A percentile compares a stretch with the other conserved stretches of the same genome.
Conservation (phyloP, 192 early-diverging fungal genomes). For the Rhizoclosmatium globosum region DNA sequence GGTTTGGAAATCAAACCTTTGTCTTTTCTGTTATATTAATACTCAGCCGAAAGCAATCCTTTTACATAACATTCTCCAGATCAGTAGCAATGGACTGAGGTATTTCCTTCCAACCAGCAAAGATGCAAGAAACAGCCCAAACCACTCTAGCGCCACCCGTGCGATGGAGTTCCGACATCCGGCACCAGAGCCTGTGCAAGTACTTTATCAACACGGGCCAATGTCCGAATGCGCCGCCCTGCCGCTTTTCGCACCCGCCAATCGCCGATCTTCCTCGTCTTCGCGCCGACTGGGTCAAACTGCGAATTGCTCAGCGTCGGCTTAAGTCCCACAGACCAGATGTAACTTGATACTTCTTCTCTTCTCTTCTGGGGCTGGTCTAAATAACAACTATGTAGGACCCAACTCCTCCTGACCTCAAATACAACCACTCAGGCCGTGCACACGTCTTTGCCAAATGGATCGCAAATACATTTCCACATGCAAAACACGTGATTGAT, state of each 20-base stretch:
- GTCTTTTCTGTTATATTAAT: too few relatives aligned
- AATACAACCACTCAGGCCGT: constrained; percentile 57
- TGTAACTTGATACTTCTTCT: background rate
- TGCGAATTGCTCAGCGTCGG: background rate
- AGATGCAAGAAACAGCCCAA: too few relatives aligned
- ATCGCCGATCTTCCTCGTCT: constrained; percentile 33
- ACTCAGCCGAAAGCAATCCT: too few relatives aligned
- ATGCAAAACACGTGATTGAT: constrained; percentile 47
- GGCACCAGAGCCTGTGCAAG: constrained; percentile 28
- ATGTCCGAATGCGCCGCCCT: constrained; percentile 24
- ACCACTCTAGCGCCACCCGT: background rate
- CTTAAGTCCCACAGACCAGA: too few relatives aligned
- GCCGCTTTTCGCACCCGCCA: constrained; percentile 44
- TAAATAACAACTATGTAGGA: constrained; percentile 47
- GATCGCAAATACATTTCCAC: constrained; percentile 52
- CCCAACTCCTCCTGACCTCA: constrained; percentile 47
- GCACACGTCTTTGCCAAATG: constrained; percentile 65
- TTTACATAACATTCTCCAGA: too few relatives aligned
- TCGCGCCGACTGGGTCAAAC: constrained; percentile 39
- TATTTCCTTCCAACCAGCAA: too few relatives aligned
- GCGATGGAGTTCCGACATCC: background rate
- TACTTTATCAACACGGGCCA: constrained; percentile 40
- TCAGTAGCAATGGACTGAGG: too few relatives aligned
- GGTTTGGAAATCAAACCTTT: too few relatives aligned
- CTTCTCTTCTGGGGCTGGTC: background rate